Percentiles rank a stretch among this genome's conserved stretches.
Evolutionary conservation across 2,329 filamentous ascomycete genomes (phyloP).

Genomic region (Nothophaeocryptopus gaeumannii): DNA sequence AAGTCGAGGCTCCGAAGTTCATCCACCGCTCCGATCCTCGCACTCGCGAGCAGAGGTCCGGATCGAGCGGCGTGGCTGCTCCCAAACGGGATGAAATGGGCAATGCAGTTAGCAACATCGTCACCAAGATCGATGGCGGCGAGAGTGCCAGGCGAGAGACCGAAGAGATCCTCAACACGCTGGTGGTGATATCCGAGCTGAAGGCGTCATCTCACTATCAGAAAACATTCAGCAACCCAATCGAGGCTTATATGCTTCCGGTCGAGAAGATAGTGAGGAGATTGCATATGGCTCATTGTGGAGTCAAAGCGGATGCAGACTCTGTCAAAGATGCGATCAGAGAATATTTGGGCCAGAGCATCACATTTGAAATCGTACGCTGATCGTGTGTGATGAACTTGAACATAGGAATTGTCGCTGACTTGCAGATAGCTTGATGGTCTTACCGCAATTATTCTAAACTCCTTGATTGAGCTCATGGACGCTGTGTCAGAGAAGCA

Average conservation of each 20-base stretch:
- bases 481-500: conserved; percentile 4
- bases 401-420: background rate
- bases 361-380: conserved; percentile 11
- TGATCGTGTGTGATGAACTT: no score
- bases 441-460: conserved; percentile 1
- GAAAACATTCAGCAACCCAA: conserved; percentile 3
- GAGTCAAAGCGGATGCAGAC: conserved; percentile 5
- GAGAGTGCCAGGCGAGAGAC: conserved; percentile 5
- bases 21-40: no score
- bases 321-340: conserved; percentile 3
- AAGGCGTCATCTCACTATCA: conserved; percentile 9
- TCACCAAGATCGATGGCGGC: background rate
- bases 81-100: conserved; percentile 2
- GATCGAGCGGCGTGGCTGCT: background rate
- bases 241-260: conserved; percentile 9
- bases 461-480: conserved; percentile 2
- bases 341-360: conserved; percentile 4
- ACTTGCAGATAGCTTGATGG: conserved; percentile 12
- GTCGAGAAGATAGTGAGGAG: conserved; percentile 10
- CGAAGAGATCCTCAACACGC: conserved; percentile 11
- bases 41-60: no score
- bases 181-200: conserved; percentile 7
- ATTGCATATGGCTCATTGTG: conserved; percentile 12
- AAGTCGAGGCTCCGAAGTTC: no score
- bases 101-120: conserved; percentile 1